phyloP scores from a whole-genome alignment of 345 rosid genomes.

The Syzygium grande region DNA sequence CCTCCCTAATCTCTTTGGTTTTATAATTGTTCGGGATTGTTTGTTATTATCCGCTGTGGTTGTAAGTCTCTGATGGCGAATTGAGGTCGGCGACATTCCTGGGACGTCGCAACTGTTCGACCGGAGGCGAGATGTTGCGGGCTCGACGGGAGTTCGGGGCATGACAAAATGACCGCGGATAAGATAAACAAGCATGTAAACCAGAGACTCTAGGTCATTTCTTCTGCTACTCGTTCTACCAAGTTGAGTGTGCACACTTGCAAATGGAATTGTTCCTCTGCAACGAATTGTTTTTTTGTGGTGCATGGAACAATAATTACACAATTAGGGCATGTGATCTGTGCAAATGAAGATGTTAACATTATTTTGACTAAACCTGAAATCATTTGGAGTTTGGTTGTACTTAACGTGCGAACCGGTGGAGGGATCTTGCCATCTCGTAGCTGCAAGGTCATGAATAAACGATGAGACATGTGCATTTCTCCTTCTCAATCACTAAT shows the following conservation, averaged over 20 bases:
- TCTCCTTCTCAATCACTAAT: neutral
- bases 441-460: neutral
- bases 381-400: neutral
- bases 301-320: neutral
- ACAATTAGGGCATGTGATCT: neutral
- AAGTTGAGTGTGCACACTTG: constrained; percentile 7
- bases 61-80: too few species aligned
- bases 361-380: neutral
- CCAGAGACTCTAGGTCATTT: constrained; percentile 9
- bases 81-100: too few species aligned
- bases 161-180: neutral
- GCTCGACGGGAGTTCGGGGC: too few species aligned
- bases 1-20: too few species aligned
- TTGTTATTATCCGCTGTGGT: too few species aligned
- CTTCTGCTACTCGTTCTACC: constrained; percentile 10
- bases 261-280: constrained; percentile 2
- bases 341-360: neutral
- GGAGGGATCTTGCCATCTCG: constrained; percentile 1
- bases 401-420: neutral
- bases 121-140: too few species aligned
- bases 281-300: neutral
- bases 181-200: constrained; percentile 2
- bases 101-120: too few species aligned
- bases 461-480: neutral
- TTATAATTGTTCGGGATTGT: too few species aligned